Evolutionary conservation across 2,329 filamentous ascomycete species (phyloP).

Genomic region (Trichoderma afroharzianum): DNA sequence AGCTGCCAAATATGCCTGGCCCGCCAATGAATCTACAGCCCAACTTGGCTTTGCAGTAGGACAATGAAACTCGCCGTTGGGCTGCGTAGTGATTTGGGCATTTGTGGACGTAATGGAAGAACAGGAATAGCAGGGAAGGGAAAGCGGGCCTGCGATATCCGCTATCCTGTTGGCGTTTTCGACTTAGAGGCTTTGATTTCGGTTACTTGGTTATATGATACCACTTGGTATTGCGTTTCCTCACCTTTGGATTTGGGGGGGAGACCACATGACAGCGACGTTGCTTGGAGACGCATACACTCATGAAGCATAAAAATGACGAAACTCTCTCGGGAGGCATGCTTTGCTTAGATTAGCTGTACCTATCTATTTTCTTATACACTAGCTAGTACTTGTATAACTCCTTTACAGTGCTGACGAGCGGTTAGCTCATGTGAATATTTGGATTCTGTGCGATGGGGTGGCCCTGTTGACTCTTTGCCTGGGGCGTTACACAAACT

Average conservation of each 20-base stretch:
- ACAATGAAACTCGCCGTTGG: neutral
- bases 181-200: neutral
- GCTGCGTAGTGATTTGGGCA: neutral
- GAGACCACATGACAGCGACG: neutral
- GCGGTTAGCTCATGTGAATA: neutral
- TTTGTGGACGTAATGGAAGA: neutral
- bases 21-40: constrained; percentile 29
- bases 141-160: neutral
- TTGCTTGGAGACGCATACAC: constrained; percentile 1
- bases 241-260: neutral
- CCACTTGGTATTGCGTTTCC: neutral
- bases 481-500: neutral
- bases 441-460: neutral
- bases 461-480: neutral
- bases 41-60: constrained; percentile 22
- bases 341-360: neutral
- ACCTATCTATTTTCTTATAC: neutral
- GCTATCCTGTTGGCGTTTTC: constrained; percentile 7
- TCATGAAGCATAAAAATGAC: constrained; percentile 1
- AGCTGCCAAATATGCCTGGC: constrained; percentile 34
- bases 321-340: neutral
- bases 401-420: neutral
- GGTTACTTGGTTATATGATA: constrained; percentile 8
- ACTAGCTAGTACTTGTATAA: neutral
- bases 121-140: neutral